These are phyloP conservation scores for Sextonia rubra DNA, from an alignment of 164 flowering plant genomes.

Conservation along the genomic window DNA sequence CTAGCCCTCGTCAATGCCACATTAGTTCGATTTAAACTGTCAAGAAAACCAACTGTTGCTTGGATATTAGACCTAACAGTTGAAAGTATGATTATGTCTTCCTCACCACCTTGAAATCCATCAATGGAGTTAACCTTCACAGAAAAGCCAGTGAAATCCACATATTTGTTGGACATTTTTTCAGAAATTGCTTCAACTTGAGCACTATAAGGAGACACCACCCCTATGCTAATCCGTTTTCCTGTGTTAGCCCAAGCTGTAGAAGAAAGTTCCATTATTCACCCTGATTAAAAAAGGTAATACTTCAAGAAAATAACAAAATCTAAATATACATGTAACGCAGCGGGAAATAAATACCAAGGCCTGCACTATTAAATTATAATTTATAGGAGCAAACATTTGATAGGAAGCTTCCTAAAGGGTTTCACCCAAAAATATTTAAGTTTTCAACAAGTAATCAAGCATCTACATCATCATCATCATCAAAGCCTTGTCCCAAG, in stretches of 20 bases:
- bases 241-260: constrained; percentile 17
- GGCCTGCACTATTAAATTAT: neutral
- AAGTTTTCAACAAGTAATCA: neutral
- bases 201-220: constrained; percentile 35
- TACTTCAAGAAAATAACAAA: neutral
- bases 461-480: too few species aligned
- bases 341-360: neutral
- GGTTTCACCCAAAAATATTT: neutral
- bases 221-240: constrained; percentile 24
- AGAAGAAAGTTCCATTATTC: neutral
- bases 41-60: constrained; percentile 39
- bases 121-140: constrained; percentile 43
- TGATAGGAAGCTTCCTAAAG: neutral
- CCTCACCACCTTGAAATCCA: constrained; percentile 56
- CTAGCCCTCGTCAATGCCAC: constrained; percentile 51
- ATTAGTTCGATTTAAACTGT: constrained; percentile 34
- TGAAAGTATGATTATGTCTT: constrained; percentile 37
- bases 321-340: neutral
- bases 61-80: constrained; percentile 31
- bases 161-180: constrained; percentile 29
- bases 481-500: too few species aligned
- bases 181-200: constrained; percentile 39
- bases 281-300: neutral
- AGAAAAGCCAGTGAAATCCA: constrained; percentile 9
- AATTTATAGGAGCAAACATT: neutral